Evolutionary conservation across 352 stramenopile species (phyloP).

Genomic region (Heterotrichella gracilis): DNA sequence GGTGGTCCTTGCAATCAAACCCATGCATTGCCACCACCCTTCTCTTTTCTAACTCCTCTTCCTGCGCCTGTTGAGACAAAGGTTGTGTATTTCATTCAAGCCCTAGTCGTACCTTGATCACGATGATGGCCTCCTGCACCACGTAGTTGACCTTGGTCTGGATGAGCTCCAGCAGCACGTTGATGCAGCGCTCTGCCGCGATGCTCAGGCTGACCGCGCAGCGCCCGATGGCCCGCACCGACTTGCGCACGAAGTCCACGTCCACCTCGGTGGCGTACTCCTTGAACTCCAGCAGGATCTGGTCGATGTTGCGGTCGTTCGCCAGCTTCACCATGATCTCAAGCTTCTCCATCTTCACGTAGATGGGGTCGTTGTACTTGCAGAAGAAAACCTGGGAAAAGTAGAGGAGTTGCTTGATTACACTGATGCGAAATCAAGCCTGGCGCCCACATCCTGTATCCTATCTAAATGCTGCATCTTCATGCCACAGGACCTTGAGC

Average conservation of each 20-base stretch:
- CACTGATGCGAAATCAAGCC: too few relatives aligned
- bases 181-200: slow-evolving; percentile 85
- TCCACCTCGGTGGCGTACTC: slow-evolving; percentile 95
- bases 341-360: slow-evolving; percentile 95
- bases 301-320: slow-evolving; percentile 85
- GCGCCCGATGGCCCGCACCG: slow-evolving; percentile 74
- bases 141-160: slow-evolving; percentile 98
- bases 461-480: too few relatives aligned
- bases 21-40: too few relatives aligned
- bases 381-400: slow-evolving; percentile 98
- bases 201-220: slow-evolving; percentile 87
- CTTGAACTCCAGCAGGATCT: slow-evolving; percentile 87
- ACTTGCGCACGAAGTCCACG: slow-evolving; percentile 85
- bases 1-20: too few relatives aligned
- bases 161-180: slow-evolving; percentile 85
- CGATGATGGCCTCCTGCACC: slow-evolving; percentile 90
- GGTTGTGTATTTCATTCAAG: too few relatives aligned
- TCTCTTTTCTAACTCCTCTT: too few relatives aligned
- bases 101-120: too few relatives aligned
- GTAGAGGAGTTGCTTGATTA: too few relatives aligned
- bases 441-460: too few relatives aligned
- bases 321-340: slow-evolving; percentile 96
- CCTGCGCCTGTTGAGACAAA: too few relatives aligned
- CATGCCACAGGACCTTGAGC: too few relatives aligned
- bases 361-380: slow-evolving; percentile 98